These are phyloP conservation scores for Verticillium nonalfalfae DNA, from an alignment of 2,329 filamentous ascomycete species.

Conservation along the genomic window DNA sequence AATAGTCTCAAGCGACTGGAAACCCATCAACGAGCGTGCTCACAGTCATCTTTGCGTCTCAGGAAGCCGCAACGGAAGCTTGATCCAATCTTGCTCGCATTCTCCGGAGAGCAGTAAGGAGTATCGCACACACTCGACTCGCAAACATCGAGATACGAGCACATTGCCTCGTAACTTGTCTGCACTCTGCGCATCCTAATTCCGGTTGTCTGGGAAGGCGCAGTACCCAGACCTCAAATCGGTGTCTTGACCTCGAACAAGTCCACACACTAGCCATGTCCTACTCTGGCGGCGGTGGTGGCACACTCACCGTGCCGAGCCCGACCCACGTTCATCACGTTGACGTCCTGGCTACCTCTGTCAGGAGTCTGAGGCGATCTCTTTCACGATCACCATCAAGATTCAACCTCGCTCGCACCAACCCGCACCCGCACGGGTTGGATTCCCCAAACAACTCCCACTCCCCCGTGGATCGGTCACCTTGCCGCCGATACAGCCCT, in stretches of 20 bases:
- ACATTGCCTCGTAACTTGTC: neutral
- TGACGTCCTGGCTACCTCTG: slow-evolving; percentile 68
- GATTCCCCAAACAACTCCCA: slow-evolving; percentile 34
- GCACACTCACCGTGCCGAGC: slow-evolving; percentile 80
- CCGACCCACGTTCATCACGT: slow-evolving; percentile 78
- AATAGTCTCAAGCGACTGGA: neutral
- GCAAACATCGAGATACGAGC: neutral
- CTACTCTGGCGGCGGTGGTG: slow-evolving; percentile 56
- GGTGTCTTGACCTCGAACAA: neutral
- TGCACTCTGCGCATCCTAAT: neutral
- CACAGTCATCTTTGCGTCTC: neutral
- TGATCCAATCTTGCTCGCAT: neutral
- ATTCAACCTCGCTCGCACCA: slow-evolving; percentile 55
- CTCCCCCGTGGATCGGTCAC: slow-evolving; percentile 25
- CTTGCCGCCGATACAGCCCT: slow-evolving; percentile 34
- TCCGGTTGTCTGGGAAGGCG: neutral
- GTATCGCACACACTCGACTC: neutral
- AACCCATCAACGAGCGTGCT: neutral
- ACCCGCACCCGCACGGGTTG: slow-evolving; percentile 42
- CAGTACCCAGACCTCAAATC: neutral
- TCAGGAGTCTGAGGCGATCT: slow-evolving; percentile 78
- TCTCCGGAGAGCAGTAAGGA: neutral
- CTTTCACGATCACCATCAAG: slow-evolving; percentile 93
- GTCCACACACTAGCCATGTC: slow-evolving; percentile 38
- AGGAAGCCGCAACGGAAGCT: neutral